phyloP scores from a whole-genome alignment of 169 alveolate species.

The Plasmodium inui region DNA sequence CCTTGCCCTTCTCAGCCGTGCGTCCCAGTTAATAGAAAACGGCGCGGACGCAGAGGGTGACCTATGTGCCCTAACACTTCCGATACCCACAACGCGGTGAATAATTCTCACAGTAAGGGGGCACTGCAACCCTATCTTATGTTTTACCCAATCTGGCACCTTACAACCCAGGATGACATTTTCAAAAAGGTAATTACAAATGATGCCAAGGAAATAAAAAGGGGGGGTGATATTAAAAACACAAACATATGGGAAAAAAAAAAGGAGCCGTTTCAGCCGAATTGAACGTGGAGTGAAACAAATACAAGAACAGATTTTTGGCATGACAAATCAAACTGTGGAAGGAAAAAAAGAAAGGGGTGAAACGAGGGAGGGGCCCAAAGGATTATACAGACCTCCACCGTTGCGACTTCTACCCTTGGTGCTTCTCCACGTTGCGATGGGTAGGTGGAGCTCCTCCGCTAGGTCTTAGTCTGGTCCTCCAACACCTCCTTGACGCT shows the following conservation, averaged over 20 bases:
- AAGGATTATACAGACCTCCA: background rate
- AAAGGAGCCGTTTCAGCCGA: background rate
- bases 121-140: background rate
- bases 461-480: background rate
- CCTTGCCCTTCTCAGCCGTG: background rate
- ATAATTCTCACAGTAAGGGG: background rate
- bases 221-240: background rate
- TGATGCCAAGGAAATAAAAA: background rate
- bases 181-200: background rate
- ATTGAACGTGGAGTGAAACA: background rate
- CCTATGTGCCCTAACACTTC: background rate
- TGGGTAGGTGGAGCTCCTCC: background rate
- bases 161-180: background rate
- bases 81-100: background rate
- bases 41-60: background rate
- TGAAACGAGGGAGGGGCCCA: background rate
- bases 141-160: background rate
- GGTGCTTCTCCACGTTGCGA: background rate
- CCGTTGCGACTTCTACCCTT: background rate
- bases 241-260: background rate
- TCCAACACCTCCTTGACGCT: slow-evolving; percentile 76
- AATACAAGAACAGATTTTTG: background rate
- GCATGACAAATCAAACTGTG: background rate
- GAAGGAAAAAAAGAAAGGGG: background rate
- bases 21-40: background rate